Percentiles rank a stretch among this genome's conserved stretches.
Evolutionary conservation across 2,329 filamentous ascomycete species (phyloP).

Genomic region (Pezicula neosporulosa): DNA sequence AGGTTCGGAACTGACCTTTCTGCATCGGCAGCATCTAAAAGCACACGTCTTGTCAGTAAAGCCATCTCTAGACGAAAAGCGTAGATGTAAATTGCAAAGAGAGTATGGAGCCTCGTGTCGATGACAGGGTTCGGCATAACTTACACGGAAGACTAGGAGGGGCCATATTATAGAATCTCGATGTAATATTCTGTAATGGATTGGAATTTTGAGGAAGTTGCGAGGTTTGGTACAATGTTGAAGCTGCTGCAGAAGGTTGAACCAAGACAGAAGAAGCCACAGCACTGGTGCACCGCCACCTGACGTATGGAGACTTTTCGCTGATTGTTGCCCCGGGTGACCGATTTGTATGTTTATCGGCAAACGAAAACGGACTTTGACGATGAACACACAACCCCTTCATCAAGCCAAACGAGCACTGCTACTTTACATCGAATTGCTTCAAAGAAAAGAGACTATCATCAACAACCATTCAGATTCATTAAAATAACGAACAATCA

Average conservation of each 20-base stretch:
- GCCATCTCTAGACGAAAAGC: conserved; percentile 19
- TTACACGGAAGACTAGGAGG: conserved; percentile 31
- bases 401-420: too few species aligned
- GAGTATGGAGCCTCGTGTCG: conserved; percentile 21
- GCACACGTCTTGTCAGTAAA: conserved; percentile 24
- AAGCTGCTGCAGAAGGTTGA: neutral
- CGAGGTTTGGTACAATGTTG: conserved; percentile 7
- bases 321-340: conserved; percentile 3
- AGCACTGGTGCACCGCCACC: neutral
- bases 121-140: conserved; percentile 14
- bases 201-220: conserved; percentile 10
- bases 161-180: conserved; percentile 19
- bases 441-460: neutral
- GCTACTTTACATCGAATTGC: too few species aligned
- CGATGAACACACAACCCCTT: neutral
- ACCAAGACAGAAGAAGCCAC: neutral
- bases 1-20: conserved; percentile 66
- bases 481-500: conserved; percentile 31
- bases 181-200: conserved; percentile 2
- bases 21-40: conserved; percentile 89
- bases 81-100: conserved; percentile 20
- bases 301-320: neutral
- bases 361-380: neutral
- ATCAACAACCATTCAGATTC: neutral
- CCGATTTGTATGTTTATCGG: neutral